Evolutionary conservation across 768 basidiomycete genomes (phyloP), one percentile per base, ranked within the genome.

Genomic region (Boletus reticulatus): DNA sequence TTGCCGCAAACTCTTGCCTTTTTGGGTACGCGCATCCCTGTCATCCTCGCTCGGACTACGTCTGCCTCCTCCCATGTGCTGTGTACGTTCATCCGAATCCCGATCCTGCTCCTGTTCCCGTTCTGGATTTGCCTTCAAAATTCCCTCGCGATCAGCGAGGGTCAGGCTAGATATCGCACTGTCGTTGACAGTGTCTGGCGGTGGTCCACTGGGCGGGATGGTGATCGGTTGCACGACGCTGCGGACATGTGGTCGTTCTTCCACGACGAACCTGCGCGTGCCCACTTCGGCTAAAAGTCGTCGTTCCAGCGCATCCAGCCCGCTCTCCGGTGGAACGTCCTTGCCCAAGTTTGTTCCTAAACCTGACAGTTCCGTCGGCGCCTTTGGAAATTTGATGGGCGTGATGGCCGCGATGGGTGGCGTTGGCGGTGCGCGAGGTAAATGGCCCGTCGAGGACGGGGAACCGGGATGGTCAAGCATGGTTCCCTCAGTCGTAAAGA

Each of bases 251-350:
- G 75, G 72, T 12, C 66, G 64, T 41, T 60, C 55, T 27, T 67
- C 62, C 17, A 53, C 57, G n/a, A 74, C 71, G 0, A 67, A 58
- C 63, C 72, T 77, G 48, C 84, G 77, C 19, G 89, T 91, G 27
- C 89, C 89, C 8, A 92, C 89, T 62, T 91, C 84, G 0, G 82
- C 84, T 1, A 87, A 70, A 4, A 92, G 72, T 49, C 84, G 75
- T 46, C 82, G 76, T 65, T 92, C 89, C 9, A 92, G 72, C 4
- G 84, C 89, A 59, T 92, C 89, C 4, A 92, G 72, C 10, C 89
- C 89, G 48, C 76, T 84, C 61, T 82, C 82, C 41, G 57, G 62
- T 6, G 48, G 52, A 11, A 49, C 60, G 29, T 60, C 56, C 52
- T 63, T 65, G 14, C 62, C 63, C 22, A 59, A 34, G 47, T 63